These are phyloP conservation scores for Lumnitzera littorea DNA, from an alignment of 345 rosid genomes.

Conservation along the genomic window DNA sequence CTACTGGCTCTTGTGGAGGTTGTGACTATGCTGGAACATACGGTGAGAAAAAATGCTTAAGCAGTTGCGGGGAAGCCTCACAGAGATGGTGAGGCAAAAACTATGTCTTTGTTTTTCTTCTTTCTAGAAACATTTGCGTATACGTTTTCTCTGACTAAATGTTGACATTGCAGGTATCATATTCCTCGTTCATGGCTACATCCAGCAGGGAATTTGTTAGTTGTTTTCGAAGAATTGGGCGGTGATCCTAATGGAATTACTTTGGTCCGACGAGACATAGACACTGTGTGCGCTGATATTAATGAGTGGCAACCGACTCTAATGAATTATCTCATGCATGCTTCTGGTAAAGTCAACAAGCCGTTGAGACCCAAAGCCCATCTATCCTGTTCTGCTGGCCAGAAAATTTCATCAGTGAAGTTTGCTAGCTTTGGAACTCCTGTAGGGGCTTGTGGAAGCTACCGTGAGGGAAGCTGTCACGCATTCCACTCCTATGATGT, in stretches of 20 bases:
- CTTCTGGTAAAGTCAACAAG: conserved; percentile 74
- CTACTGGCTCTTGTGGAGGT: conserved; percentile 27
- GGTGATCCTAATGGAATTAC: conserved; percentile 87
- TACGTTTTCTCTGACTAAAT: neutral
- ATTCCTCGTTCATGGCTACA: conserved; percentile 90
- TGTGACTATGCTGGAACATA: conserved; percentile 71
- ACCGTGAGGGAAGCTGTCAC: conserved; percentile 76
- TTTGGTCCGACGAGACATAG: conserved; percentile 76
- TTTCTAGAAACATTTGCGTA: neutral
- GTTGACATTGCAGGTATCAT: conserved; percentile 56
- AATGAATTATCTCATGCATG: conserved; percentile 70
- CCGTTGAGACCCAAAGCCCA: conserved; percentile 90
- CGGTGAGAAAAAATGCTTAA: conserved; percentile 66
- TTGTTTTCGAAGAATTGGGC: conserved; percentile 98
- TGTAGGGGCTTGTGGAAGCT: conserved; percentile 84
- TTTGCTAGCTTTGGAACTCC: conserved; percentile 98
- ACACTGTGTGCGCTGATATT: conserved; percentile 80
- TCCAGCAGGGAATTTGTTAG: conserved; percentile 79
- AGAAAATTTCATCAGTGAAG: conserved; percentile 70
- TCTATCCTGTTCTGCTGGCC: conserved; percentile 69
- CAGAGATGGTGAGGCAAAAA: conserved; percentile 64
- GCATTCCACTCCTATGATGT: conserved; percentile 94
- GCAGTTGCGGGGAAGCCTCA: conserved; percentile 89
- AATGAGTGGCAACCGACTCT: conserved; percentile 95
- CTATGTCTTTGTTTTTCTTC: neutral